A percentile compares a stretch with the other conserved stretches of the same genome.
phyloP scores from a whole-genome alignment of 768 basidiomycete species.

The Pulveroboletus sp. region DNA sequence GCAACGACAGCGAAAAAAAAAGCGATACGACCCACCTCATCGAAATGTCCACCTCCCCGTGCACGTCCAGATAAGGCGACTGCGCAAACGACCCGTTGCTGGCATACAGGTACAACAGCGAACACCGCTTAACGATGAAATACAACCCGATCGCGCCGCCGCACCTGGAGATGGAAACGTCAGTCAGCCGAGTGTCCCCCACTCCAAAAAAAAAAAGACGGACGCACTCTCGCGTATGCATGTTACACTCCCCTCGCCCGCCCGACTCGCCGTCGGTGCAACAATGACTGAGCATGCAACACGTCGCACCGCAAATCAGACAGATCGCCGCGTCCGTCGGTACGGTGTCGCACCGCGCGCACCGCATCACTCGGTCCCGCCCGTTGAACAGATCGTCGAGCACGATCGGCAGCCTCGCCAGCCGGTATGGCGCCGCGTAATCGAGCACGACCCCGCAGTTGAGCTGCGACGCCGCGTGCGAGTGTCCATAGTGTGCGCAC shows the following conservation, averaged over 20 bases:
- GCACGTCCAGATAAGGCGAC: conserved; percentile 90
- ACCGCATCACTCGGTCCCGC: conserved; percentile 68
- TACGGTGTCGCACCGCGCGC: conserved; percentile 70
- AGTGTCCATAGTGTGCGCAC: conserved; percentile 85
- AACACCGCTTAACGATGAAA: conserved; percentile 89
- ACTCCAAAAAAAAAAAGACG: neutral
- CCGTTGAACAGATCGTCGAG: conserved; percentile 82
- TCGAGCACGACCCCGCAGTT: conserved; percentile 80
- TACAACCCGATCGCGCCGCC: conserved; percentile 86
- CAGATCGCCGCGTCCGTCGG: conserved; percentile 89
- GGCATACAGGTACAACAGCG: conserved; percentile 83
- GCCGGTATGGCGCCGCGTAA: conserved; percentile 76
- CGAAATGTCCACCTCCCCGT: conserved; percentile 89
- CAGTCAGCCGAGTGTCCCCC: neutral
- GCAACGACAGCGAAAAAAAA: neutral
- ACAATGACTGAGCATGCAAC: conserved; percentile 91
- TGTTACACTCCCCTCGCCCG: conserved; percentile 86
- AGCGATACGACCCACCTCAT: conserved; percentile 61
- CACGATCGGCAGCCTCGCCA: conserved; percentile 74
- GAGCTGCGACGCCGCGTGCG: conserved; percentile 72
- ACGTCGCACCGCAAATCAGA: conserved; percentile 79
- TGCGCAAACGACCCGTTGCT: conserved; percentile 84
- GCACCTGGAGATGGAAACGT: conserved; percentile 51
- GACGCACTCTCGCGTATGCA: conserved; percentile 90
- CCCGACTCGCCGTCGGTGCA: conserved; percentile 62